Percentiles rank a stretch among this genome's conserved stretches.
Evolutionary conservation across 2,329 filamentous ascomycete genomes (phyloP).

Genomic region (Beauveria brongniartii): DNA sequence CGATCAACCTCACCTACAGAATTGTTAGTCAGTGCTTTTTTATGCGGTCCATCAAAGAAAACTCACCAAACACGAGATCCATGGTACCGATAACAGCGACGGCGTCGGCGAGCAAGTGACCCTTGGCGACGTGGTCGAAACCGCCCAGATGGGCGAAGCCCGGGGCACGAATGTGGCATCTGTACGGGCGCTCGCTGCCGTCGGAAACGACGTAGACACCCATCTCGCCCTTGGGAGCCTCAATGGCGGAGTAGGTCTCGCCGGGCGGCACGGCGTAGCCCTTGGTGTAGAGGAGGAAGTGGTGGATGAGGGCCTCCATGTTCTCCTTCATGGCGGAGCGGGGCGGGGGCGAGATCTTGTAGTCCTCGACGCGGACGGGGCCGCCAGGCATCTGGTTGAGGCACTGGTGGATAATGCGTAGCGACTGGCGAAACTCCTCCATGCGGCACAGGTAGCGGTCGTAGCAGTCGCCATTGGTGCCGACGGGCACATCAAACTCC

Average conservation of each 20-base stretch:
- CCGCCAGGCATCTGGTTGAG: constrained; percentile 97
- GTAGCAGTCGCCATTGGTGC: constrained; percentile 96
- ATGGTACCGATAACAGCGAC: constrained; percentile 91
- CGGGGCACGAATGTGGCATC: constrained; percentile 94
- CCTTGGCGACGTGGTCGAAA: constrained; percentile 88
- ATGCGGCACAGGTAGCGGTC: constrained; percentile 98
- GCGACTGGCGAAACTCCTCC: constrained; percentile 98
- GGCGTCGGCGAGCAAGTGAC: constrained; percentile 90
- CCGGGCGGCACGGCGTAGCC: constrained; percentile 94
- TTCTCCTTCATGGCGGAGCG: constrained; percentile 99
- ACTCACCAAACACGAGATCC: constrained; percentile 81
- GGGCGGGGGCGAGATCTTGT: constrained; percentile 96
- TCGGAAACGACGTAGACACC: constrained; percentile 94
- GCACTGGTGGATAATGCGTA: constrained; percentile 98
- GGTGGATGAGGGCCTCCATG: constrained; percentile 99
- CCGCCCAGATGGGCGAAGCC: constrained; percentile 92
- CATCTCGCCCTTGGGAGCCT: constrained; percentile 99
- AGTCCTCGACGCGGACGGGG: constrained; percentile 92
- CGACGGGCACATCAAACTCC: constrained; percentile 96
- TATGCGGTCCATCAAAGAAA: too few relatives aligned
- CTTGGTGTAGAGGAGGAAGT: constrained; percentile 98
- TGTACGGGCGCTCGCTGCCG: constrained; percentile 90
- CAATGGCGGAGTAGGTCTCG: constrained; percentile 95
- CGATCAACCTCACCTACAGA: constrained; percentile 52
- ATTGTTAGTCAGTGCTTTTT: constrained; percentile 24